Evolutionary conservation across 441 rosid species (phyloP).

Genomic region (Mallotus japonicus): DNA sequence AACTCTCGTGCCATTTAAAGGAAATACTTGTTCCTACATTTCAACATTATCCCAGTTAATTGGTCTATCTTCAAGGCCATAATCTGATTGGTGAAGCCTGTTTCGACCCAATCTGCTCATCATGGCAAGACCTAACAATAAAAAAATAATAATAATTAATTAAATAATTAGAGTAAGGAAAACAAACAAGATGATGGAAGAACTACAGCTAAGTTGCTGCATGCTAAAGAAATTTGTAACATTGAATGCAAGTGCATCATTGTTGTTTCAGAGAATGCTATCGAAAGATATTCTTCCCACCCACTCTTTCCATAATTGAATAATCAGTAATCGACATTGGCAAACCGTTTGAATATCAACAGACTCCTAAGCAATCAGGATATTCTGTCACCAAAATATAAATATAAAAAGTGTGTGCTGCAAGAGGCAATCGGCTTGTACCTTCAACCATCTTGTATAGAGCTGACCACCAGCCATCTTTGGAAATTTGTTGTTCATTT

Average conservation of each 20-base stretch:
- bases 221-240: neutral
- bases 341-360: neutral
- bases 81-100: slow-evolving; percentile 53
- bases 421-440: slow-evolving; percentile 22
- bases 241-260: neutral
- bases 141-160: neutral
- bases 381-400: neutral
- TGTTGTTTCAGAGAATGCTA: neutral
- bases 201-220: neutral
- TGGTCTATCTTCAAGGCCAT: slow-evolving; percentile 49
- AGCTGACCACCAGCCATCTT: slow-evolving; percentile 95
- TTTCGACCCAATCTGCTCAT: slow-evolving; percentile 69
- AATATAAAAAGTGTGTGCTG: neutral
- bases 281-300: neutral
- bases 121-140: slow-evolving; percentile 63
- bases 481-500: slow-evolving; percentile 49
- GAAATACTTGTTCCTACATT: slow-evolving; percentile 35
- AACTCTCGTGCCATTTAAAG: neutral
- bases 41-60: slow-evolving; percentile 80
- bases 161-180: too few relatives aligned
- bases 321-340: neutral
- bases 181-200: too few relatives aligned
- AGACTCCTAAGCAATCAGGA: neutral
- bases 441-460: slow-evolving; percentile 93
- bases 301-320: neutral